Evolutionary conservation across 441 rosid species (phyloP), one percentile per base, ranked within the genome.

Genomic region (Croton setiger): DNA sequence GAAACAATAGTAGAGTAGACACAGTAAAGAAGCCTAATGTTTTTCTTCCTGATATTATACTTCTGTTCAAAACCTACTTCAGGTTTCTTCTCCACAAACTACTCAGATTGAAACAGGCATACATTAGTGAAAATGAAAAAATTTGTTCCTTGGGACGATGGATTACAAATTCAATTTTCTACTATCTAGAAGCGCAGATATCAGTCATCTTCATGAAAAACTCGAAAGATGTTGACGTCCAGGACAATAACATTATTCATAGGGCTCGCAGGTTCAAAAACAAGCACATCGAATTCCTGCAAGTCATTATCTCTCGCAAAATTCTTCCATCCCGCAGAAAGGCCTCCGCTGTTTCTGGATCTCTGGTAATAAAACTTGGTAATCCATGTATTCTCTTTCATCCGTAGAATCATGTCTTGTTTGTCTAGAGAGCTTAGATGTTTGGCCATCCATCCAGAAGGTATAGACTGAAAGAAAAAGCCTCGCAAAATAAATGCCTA

Each of bases 251-350:
- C 74, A 66, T 74, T 58, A 64, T 41, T 13, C 41, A 35, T 43
- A 0, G 51, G 68, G 35, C 21, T 33, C 6, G 49, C 76, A 31
- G 83, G 88, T 58, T 67, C 74, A 36, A 80, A 84, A 20, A 80
- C 81, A 63, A 83, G 78, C 23, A 69, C 82, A 58, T 82, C 88
- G 67, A 67, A 72, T 64, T 82, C 83, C 31, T 80, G 65, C 7
- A 82, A 71, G 45, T 78, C 71, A 75, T 82, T 80, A 23, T 72
- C 83, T 4, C 10, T 1, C 12, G 74, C 86, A 56, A 84, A 84
- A 17, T 35, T 66, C 75, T 47, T 84, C 86, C 83, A 84, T 27
- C 88, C 88, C 17, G 73, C 27, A 7, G 86, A 71, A 53, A 86
- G 79, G 56, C 90, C 85, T 63, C 87, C 88, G 20, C 65, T 67